A percentile compares a stretch with the other conserved stretches of the same genome.
These are phyloP conservation scores for Teratosphaeria destructans DNA, from an alignment of 2,329 filamentous ascomycete species.

Conservation along the genomic window DNA sequence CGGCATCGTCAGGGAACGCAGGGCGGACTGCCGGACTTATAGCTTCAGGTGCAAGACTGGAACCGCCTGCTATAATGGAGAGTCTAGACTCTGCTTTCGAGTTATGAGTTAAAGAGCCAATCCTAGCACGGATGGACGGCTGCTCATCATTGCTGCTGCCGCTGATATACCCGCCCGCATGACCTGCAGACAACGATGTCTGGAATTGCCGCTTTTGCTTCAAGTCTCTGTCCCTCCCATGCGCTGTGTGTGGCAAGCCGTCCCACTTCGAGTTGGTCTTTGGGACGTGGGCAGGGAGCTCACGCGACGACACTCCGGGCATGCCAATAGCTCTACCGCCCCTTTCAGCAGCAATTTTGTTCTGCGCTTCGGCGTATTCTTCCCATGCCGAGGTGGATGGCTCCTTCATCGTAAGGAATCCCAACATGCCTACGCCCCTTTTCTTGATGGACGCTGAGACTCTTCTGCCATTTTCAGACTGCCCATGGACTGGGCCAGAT, in stretches of 20 bases:
- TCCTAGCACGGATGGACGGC: not conserved
- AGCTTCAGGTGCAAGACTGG: not conserved
- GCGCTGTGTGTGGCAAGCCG: slow-evolving; percentile 36
- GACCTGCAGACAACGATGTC: slow-evolving; percentile 9
- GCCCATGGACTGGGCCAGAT: not conserved
- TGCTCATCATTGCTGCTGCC: slow-evolving; percentile 1
- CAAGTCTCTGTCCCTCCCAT: slow-evolving; percentile 14
- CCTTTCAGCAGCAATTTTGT: slow-evolving; percentile 19
- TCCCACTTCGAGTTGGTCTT: slow-evolving; percentile 47
- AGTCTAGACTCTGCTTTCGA: not conserved
- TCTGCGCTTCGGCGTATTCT: slow-evolving; percentile 36
- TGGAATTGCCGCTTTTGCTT: slow-evolving; percentile 1
- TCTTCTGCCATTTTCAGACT: slow-evolving; percentile 4
- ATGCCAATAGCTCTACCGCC: slow-evolving; percentile 17
- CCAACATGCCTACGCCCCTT: slow-evolving; percentile 30
- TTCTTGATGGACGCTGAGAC: slow-evolving; percentile 11
- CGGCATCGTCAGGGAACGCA: not conserved
- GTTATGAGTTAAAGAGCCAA: slow-evolving; percentile 1
- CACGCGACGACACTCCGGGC: slow-evolving; percentile 32
- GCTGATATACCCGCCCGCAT: not conserved
- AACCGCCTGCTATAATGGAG: not conserved
- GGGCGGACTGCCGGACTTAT: not conserved
- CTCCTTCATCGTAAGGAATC: slow-evolving; percentile 39
- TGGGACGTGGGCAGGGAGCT: slow-evolving; percentile 39
- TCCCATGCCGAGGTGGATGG: slow-evolving; percentile 38